phyloP scores from a whole-genome alignment of 306 rosid species.

The Trichosanthes cucumerina region DNA sequence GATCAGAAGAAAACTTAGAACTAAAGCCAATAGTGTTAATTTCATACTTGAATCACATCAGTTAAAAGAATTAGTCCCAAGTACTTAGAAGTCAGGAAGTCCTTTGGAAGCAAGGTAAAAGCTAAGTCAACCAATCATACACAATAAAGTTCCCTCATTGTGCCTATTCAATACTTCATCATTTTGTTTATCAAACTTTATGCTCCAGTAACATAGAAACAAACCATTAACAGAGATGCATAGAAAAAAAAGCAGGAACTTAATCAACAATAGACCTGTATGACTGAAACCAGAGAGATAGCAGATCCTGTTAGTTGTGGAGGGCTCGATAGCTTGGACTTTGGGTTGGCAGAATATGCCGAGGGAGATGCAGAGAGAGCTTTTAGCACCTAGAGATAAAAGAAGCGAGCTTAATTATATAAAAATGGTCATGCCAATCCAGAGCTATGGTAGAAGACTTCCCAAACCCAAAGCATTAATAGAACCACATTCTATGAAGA shows the following conservation, averaged over 20 bases:
- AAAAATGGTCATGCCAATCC: conserved; percentile 5
- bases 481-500: not conserved
- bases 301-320: conserved; percentile 84
- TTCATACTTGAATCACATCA: not conserved
- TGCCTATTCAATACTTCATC: not conserved
- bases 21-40: not conserved
- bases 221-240: not conserved
- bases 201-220: not conserved
- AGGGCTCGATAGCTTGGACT: conserved; percentile 69
- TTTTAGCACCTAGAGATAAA: conserved; percentile 58
- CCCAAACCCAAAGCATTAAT: conserved; percentile 7
- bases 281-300: conserved; percentile 71
- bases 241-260: not conserved
- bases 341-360: conserved; percentile 84
- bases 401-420: not conserved
- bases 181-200: not conserved
- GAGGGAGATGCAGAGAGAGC: conserved; percentile 87
- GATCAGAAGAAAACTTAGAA: not conserved
- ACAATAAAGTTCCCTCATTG: not conserved
- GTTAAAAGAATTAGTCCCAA: not conserved
- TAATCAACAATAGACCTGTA: conserved; percentile 40
- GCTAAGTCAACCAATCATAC: not conserved
- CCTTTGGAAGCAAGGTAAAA: not conserved
- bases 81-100: not conserved
- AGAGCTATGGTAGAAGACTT: conserved; percentile 7